Percentiles rank a stretch among this genome's conserved stretches.
Evolutionary conservation across 331 rosid species (phyloP).

Genomic region (Pyrus hybrid): DNA sequence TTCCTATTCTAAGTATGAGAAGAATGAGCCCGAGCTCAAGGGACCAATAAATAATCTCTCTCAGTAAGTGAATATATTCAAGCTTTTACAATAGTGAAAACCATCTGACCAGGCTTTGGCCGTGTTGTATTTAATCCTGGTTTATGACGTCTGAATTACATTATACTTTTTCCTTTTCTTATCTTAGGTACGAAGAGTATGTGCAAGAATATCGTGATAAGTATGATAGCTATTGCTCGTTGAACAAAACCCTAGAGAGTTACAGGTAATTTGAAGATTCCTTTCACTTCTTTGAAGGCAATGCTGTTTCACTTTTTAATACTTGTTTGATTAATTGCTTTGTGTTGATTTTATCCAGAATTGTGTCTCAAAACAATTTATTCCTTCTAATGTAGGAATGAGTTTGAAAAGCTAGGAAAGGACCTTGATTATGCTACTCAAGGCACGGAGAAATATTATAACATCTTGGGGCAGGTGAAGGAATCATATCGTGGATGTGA

Average conservation of each 20-base stretch:
- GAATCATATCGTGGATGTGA: constrained; percentile 66
- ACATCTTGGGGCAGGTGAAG: constrained; percentile 47
- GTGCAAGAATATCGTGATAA: constrained; percentile 88
- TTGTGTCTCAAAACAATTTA: constrained; percentile 14
- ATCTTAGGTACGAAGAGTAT: constrained; percentile 66
- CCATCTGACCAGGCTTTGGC: not conserved
- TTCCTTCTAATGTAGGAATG: constrained; percentile 42
- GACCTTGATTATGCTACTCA: constrained; percentile 47
- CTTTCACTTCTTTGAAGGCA: not conserved
- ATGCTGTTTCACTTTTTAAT: not conserved
- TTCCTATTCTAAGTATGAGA: constrained; percentile 87
- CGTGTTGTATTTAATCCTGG: not conserved
- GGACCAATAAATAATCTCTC: constrained; percentile 66
- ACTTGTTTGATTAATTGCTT: constrained; percentile 1
- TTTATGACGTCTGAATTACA: not conserved
- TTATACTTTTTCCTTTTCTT: not conserved
- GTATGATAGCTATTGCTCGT: constrained; percentile 71
- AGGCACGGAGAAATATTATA: constrained; percentile 51
- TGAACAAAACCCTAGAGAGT: constrained; percentile 78
- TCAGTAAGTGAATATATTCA: constrained; percentile 54
- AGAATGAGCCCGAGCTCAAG: constrained; percentile 81
- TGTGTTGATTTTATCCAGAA: not conserved
- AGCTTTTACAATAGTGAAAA: not conserved
- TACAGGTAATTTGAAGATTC: constrained; percentile 45
- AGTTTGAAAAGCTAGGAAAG: constrained; percentile 56